These are phyloP conservation scores for Blastobotrys peoriensis DNA, from an alignment of 805 yeast species.

Conservation along the genomic window DNA sequence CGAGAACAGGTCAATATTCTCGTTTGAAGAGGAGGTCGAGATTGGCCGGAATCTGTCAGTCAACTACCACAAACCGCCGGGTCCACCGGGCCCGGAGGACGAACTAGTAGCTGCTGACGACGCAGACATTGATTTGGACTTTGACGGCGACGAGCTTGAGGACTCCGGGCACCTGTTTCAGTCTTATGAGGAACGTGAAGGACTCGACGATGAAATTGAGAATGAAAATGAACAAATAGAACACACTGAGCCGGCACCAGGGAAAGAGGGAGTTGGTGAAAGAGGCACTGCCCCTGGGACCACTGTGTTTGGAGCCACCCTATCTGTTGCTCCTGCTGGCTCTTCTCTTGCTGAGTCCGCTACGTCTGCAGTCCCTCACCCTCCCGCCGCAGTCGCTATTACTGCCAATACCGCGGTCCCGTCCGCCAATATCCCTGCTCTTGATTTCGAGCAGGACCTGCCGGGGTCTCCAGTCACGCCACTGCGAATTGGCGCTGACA, in stretches of 20 bases:
- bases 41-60: slow-evolving; percentile 43
- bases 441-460: slow-evolving; percentile 35
- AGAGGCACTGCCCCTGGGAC: background rate
- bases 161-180: slow-evolving; percentile 1
- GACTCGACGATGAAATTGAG: background rate
- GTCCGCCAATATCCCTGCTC: slow-evolving; percentile 21
- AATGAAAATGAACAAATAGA: background rate
- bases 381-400: background rate
- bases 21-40: slow-evolving; percentile 46
- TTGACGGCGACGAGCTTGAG: slow-evolving; percentile 23
- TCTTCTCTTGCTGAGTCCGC: background rate
- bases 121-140: slow-evolving; percentile 31
- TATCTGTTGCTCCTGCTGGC: background rate
- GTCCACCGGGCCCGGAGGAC: slow-evolving; percentile 23
- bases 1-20: slow-evolving; percentile 36
- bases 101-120: slow-evolving; percentile 18
- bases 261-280: background rate
- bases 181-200: background rate
- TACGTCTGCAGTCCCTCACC: background rate
- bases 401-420: no score
- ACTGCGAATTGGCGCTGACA: slow-evolving; percentile 1
- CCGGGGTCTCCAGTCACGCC: slow-evolving; percentile 12
- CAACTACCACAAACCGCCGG: slow-evolving; percentile 41
- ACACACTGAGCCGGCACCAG: background rate
- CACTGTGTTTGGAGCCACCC: background rate